Base-by-base conservation (phyloP, 441 rosid species). In the Biscutella laevigata region DNA sequence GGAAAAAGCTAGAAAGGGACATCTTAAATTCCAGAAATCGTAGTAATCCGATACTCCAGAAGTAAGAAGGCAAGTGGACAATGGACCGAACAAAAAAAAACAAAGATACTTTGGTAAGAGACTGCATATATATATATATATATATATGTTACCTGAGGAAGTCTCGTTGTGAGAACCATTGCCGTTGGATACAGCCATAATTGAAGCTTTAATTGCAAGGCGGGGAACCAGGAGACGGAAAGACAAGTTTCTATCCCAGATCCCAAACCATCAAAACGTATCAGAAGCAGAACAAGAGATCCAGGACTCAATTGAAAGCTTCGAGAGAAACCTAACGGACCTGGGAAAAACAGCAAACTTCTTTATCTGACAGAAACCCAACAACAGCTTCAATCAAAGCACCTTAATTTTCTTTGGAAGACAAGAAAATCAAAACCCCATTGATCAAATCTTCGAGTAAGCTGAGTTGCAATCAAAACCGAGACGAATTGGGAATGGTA, bases 91-190 rank as follows among this genome's bases (percentile, higher is more conserved):
- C 5, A 5, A 28, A 28, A 27, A 14, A 17, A 53, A 55, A 29
- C 7, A 11, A 54, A 32, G 3, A 24, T 8, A 39, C 6, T 46
- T 47, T 15, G 22, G 32, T 25, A 55, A 55, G 49, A 12, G 8
- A 30, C 2, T n/a, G 25, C 61, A 27, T 21, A 22, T n/a, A 29
- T n/a, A n/a, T n/a, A n/a, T n/a, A n/a, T n/a, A n/a, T n/a, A n/a
- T n/a, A n/a, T n/a, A n/a, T n/a, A n/a, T n/a, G n/a, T 43, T 48
- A 64, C 69, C 69, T 26, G 69, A 49, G 4, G 38, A 64, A 49
- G 33, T 19, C 44, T 56, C 69, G 34, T 55, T 55, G 16, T 48
- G 51, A 25, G 53, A 12, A 14, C 53, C 47, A 4, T 53, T 35
- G 46, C 63, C 69, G 25, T 56, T 64, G 26, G 63, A 41, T 56